Base-by-base conservation (phyloP, 441 rosid species). In the Pelargonium australe region DNA sequence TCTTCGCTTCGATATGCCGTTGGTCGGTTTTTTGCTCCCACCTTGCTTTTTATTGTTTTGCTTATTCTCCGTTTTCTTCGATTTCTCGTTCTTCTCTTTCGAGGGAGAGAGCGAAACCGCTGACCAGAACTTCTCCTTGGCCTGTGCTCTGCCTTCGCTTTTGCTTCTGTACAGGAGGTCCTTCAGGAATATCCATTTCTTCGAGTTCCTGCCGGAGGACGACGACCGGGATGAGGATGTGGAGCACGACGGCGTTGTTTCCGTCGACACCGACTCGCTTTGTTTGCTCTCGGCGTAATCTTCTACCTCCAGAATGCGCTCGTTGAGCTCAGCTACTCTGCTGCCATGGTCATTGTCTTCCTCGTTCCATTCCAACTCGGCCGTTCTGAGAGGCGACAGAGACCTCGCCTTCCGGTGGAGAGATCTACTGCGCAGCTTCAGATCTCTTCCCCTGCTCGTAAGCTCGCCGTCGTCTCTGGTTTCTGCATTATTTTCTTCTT, bases 321-420 rank as follows among this genome's bases (percentile, higher is more conserved):
- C 23, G 0, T 20, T 20, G 23, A 20, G 23, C 23, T 20, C 23
- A 0, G 23, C 23, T 20, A 20, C 23, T 20, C 23, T 20, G 23
- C 23, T 20, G 23, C 23, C 23, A 20, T 20, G 23, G 23, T 20
- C 23, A 1, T 20, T 20, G 23, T 20, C 23, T 20, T 20, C 23
- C 23, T 20, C 23, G 23, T 20, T 20, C 23, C 23, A 20, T 20
- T 20, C 23, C 23, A 70, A 75, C 19, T 72, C 78, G 0, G 41
- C 13, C 62, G 34, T 75, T 51, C 80, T 72, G 25, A 80, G 70
- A 0, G 80, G 81, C 8, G 83, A 77, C 23, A 80, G 70, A 53
- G 83, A 80, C 75, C 79, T 75, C 43, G 83, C 73, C 68, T 72
- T 80, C 63, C 83, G 61, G 49, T 75, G 80, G 7, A 80, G 68